Conservation (phyloP, 2,329 filamentous ascomycete species). For the Beauveria varroae region DNA sequence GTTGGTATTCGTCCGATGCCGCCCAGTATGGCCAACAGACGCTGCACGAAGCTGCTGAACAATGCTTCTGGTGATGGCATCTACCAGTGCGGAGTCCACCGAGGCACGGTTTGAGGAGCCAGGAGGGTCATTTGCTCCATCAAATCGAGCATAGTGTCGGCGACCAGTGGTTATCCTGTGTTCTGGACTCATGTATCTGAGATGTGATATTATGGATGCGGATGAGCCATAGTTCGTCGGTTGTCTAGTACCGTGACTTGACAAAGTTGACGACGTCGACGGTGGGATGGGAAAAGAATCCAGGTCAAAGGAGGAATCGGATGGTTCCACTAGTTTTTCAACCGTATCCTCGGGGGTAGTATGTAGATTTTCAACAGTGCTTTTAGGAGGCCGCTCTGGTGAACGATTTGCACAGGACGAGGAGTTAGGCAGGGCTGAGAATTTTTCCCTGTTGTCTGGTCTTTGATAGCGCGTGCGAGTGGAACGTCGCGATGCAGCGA, state of each 20-base stretch:
- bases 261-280: slow-evolving; percentile 7
- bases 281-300: slow-evolving; percentile 19
- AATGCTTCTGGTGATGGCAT: slow-evolving; percentile 37
- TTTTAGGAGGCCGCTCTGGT: background rate
- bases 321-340: background rate
- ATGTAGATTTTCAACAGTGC: slow-evolving; percentile 1
- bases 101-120: slow-evolving; percentile 23
- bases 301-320: slow-evolving; percentile 18
- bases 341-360: slow-evolving; percentile 1
- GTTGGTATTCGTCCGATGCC: background rate
- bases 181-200: background rate
- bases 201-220: background rate
- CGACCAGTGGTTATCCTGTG: background rate
- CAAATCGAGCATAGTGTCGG: background rate
- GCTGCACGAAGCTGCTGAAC: slow-evolving; percentile 37
- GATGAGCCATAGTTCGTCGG: background rate
- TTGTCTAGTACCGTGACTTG: background rate
- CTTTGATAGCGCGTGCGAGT: slow-evolving; percentile 17
- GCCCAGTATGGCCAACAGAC: slow-evolving; percentile 19
- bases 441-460: background rate
- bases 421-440: background rate
- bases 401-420: background rate
- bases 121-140: slow-evolving; percentile 3
- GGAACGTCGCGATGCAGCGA: slow-evolving; percentile 20
- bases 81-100: slow-evolving; percentile 33